Evolutionary conservation across 176 grass and related monocot genomes (phyloP).

Genomic region (Hordeum vulgare): MorexV3_pseudomolecules_assembly NC_058520.1:610253598-610254097

Average conservation of each 20-base stretch:
- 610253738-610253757: neutral
- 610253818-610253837: constrained; percentile 28
- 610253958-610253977: constrained; percentile 62
- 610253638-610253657: neutral
- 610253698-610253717: neutral
- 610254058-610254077: neutral
- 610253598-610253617: constrained; percentile 28
- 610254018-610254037: constrained; percentile 65
- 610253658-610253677: neutral
- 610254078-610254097: neutral
- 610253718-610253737: neutral
- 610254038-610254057: neutral
- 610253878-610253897: constrained; percentile 39
- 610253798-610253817: constrained; percentile 64
- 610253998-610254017: constrained; percentile 62
- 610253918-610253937: constrained; percentile 75
- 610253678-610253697: neutral
- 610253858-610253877: constrained; percentile 54
- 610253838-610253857: constrained; percentile 65
- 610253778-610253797: constrained; percentile 63
- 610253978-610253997: constrained; percentile 53
- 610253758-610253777: constrained; percentile 25
- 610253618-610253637: neutral
- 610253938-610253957: constrained; percentile 62
- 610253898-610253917: constrained; percentile 46